Evolutionary conservation across 768 basidiomycete species (phyloP), one percentile per base, ranked within the genome.

Genomic region (Lyophyllum atratum): DNA sequence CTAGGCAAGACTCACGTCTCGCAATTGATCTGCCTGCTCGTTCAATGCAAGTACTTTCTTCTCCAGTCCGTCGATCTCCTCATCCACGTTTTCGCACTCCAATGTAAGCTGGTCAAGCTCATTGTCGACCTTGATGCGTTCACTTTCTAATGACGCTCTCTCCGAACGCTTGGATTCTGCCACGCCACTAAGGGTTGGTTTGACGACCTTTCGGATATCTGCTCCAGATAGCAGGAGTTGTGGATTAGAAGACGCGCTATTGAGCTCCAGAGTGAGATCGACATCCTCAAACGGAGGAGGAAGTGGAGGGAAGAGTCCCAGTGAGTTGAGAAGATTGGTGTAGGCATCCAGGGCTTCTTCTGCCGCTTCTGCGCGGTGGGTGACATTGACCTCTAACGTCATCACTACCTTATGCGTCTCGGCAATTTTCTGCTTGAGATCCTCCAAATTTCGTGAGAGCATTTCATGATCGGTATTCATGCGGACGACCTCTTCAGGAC

Each of bases 401-500:
- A 92, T 86, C 31, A 90, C 81, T 14, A 75, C 71, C 66, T 87
- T 84, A 56, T 88, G 86, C 2, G 88, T 85, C 63, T 95, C 89
- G 0, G 84, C 72, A 8, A 92, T 83, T 66, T 89, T 93, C 58
- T 83, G 77, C 60, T 85, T 88, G 53, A 95, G 82, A 58, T 92
- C 90, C 60, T 89, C 86, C 52, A 94, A 73, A 62, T 82, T 89
- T 49, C 85, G 82, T 4, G 83, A 76, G 33, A 96, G 79, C 25
- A 79, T 84, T 63, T 95, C 92, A 55, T 93, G 89, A 61, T 98
- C 95, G 4, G 85, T 85, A 64, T 89, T 95, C 92, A 99, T 95
- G 34, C 86, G 86, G 52, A 84, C 74, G 40, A 97, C 93, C 72
- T 99, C 95, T 70, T 95, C 93, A 0, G 91, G 90, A 1, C 91